Evolutionary conservation across 2,329 filamentous ascomycete species (phyloP).

Genomic region (Phialemonium atrogriseum): DNA sequence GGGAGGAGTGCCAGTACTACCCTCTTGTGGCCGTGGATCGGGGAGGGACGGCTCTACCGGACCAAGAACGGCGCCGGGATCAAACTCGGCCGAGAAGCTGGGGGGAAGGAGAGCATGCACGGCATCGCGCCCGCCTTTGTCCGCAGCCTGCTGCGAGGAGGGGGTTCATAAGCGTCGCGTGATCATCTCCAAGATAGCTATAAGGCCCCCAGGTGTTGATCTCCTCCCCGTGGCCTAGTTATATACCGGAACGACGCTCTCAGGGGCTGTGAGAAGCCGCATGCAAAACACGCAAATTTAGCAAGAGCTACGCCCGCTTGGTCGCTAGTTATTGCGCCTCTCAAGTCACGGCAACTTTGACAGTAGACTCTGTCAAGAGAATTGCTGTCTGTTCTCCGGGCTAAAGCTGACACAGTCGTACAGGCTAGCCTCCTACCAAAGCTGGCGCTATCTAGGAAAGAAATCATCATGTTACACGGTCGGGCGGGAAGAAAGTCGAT

Average conservation of each 20-base stretch:
- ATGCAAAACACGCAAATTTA: constrained; percentile 53
- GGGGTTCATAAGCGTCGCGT: constrained; percentile 28
- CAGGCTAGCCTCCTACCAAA: too few species aligned
- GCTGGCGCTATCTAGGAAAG: too few species aligned
- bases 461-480: too few species aligned
- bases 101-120: constrained; percentile 71
- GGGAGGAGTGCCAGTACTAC: constrained; percentile 75
- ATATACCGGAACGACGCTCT: constrained; percentile 21
- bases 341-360: too few species aligned
- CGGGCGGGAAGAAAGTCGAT: too few species aligned
- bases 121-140: constrained; percentile 61
- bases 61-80: constrained; percentile 73
- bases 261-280: constrained; percentile 46
- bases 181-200: too few species aligned
- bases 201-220: too few species aligned
- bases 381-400: too few species aligned
- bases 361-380: too few species aligned
- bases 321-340: too few species aligned
- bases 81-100: constrained; percentile 64
- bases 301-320: background rate
- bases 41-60: constrained; percentile 72
- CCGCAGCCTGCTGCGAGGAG: too few species aligned
- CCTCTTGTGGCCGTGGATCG: constrained; percentile 69
- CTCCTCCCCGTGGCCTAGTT: constrained; percentile 15
- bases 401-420: too few species aligned